phyloP scores from a whole-genome alignment of 371 early-diverging fungal species.

The Rhizomucor miehei region DNA sequence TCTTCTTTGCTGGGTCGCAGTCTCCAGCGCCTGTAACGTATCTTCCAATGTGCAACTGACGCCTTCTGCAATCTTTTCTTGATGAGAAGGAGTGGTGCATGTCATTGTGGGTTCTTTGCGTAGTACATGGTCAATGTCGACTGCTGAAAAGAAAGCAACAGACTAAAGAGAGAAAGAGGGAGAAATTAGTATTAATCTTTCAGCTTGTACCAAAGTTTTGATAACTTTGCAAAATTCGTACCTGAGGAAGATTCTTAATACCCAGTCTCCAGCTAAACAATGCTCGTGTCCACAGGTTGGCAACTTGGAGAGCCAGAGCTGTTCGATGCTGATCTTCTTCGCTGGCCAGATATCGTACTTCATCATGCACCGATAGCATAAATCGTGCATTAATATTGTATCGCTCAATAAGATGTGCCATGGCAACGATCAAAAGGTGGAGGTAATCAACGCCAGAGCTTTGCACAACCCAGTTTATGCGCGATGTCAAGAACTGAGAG shows the following conservation, averaged over 20 bases:
- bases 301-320: slow-evolving; percentile 86
- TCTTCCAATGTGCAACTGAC: slow-evolving; percentile 52
- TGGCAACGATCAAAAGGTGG: slow-evolving; percentile 89
- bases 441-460: slow-evolving; percentile 99
- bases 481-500: slow-evolving; percentile 76
- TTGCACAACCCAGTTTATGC: slow-evolving; percentile 98
- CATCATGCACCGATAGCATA: slow-evolving; percentile 95
- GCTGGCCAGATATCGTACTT: slow-evolving; percentile 85
- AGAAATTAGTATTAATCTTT: neutral
- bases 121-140: slow-evolving; percentile 92
- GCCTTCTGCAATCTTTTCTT: slow-evolving; percentile 61
- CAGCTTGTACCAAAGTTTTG: too few species aligned
- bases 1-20: neutral
- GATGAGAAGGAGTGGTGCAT: slow-evolving; percentile 78
- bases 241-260: slow-evolving; percentile 86
- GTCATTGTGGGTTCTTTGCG: slow-evolving; percentile 88
- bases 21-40: slow-evolving; percentile 31
- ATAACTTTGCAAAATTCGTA: slow-evolving; percentile 17
- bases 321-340: slow-evolving; percentile 78
- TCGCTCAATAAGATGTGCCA: slow-evolving; percentile 79
- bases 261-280: slow-evolving; percentile 85
- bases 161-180: slow-evolving; percentile 47
- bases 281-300: slow-evolving; percentile 93
- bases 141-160: slow-evolving; percentile 94
- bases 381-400: slow-evolving; percentile 83